Conservation (phyloP, 352 stramenopile genomes). For the Phytophthora tubulina region DNA sequence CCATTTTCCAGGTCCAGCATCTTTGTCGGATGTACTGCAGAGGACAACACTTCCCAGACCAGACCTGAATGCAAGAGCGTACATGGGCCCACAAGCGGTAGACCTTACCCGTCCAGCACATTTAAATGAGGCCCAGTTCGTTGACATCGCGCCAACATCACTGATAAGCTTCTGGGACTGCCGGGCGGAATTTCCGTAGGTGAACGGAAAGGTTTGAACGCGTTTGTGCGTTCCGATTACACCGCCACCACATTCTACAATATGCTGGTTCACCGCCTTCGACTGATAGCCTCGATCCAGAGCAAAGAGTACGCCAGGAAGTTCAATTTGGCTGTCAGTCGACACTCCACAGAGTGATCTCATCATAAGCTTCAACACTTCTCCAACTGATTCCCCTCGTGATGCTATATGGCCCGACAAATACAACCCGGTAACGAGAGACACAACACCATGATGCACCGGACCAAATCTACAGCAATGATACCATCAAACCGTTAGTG, state of each 20-base stretch:
- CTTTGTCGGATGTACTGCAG: background rate
- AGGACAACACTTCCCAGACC: conserved; percentile 1
- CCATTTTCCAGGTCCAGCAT: conserved; percentile 2
- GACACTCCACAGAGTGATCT: conserved; percentile 10
- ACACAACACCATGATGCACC: conserved; percentile 15
- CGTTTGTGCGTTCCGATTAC: conserved; percentile 21
- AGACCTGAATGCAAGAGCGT: background rate
- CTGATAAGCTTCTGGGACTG: background rate
- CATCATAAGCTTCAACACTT: background rate
- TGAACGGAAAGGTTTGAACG: conserved; percentile 7
- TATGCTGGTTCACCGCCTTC: conserved; percentile 8
- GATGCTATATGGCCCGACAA: background rate
- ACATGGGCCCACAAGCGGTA: background rate
- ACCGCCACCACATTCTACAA: conserved; percentile 1
- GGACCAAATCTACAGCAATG: conserved; percentile 6
- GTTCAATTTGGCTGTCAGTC: conserved; percentile 11
- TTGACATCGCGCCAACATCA: background rate
- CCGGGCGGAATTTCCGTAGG: conserved; percentile 2
- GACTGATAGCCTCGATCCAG: conserved; percentile 26
- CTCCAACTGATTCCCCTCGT: background rate
- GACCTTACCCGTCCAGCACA: background rate
- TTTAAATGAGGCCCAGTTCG: background rate
- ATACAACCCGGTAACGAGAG: conserved; percentile 1
- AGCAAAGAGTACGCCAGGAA: conserved; percentile 15
- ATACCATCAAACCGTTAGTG: background rate